These are phyloP conservation scores for Phytopythium helicoides DNA, from an alignment of 352 stramenopile species.

Conservation along the genomic window DNA sequence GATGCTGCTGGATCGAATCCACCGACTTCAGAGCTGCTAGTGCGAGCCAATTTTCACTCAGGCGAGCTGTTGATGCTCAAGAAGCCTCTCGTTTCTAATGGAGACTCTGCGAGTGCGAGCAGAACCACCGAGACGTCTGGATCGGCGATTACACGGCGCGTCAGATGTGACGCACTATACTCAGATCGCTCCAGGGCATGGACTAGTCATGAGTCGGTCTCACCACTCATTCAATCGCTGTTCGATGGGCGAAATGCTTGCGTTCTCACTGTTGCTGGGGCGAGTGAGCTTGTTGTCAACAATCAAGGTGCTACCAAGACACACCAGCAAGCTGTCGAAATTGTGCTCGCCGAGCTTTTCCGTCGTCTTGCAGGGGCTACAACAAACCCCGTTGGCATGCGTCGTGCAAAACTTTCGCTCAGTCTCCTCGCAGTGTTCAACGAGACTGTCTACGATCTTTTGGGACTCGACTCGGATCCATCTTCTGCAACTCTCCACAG, in stretches of 20 bases:
- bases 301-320: not conserved
- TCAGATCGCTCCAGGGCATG: slow-evolving; percentile 65
- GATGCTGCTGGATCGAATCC: slow-evolving; percentile 2
- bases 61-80: slow-evolving; percentile 44
- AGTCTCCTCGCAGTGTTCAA: slow-evolving; percentile 93
- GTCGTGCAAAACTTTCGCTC: slow-evolving; percentile 58
- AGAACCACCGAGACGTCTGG: not conserved
- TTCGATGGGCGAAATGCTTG: slow-evolving; percentile 68
- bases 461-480: slow-evolving; percentile 43
- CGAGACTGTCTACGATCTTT: slow-evolving; percentile 94
- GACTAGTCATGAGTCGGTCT: slow-evolving; percentile 53
- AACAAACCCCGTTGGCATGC: slow-evolving; percentile 29
- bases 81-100: not conserved
- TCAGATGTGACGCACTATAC: slow-evolving; percentile 59
- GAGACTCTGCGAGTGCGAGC: slow-evolving; percentile 1
- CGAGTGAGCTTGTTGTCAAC: slow-evolving; percentile 20
- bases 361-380: slow-evolving; percentile 18
- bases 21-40: slow-evolving; percentile 11
- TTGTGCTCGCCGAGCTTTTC: slow-evolving; percentile 57
- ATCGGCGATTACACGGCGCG: slow-evolving; percentile 23
- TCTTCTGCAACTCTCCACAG: not conserved
- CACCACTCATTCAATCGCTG: slow-evolving; percentile 61
- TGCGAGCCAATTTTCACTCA: slow-evolving; percentile 58
- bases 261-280: slow-evolving; percentile 53
- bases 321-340: slow-evolving; percentile 23